phyloP scores from a whole-genome alignment of 257 asterid genomes.

The Petrea volubilis region DNA sequence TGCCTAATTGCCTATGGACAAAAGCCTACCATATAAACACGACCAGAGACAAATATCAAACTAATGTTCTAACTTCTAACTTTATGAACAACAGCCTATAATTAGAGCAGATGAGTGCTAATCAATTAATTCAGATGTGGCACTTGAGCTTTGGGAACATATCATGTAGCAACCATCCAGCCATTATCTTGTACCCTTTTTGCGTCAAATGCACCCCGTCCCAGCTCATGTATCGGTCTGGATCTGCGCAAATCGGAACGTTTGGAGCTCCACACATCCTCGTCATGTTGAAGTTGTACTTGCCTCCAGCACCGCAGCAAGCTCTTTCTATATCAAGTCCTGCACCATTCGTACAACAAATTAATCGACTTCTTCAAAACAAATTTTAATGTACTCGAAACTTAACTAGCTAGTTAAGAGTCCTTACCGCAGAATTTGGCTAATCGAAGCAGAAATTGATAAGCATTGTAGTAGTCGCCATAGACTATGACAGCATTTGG shows the following conservation, averaged over 20 bases:
- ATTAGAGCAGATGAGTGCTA: too few relatives aligned
- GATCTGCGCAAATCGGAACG: not conserved
- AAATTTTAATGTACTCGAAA: too few relatives aligned
- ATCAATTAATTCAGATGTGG: not conserved
- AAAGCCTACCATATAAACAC: too few relatives aligned
- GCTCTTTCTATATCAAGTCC: conserved; percentile 7
- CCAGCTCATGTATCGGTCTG: conserved; percentile 14
- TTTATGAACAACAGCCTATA: too few relatives aligned
- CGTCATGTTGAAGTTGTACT: conserved; percentile 15
- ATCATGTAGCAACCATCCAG: not conserved
- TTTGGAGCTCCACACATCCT: not conserved
- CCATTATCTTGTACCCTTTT: not conserved
- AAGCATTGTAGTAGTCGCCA: conserved; percentile 28
- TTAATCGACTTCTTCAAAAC: too few relatives aligned
- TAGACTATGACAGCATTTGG: conserved; percentile 19
- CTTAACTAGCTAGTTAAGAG: too few relatives aligned
- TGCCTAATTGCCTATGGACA: too few relatives aligned
- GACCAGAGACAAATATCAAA: too few relatives aligned
- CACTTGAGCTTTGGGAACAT: not conserved
- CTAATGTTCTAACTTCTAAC: too few relatives aligned
- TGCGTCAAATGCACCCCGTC: conserved; percentile 32
- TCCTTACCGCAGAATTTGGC: not conserved
- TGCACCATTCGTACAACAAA: not conserved
- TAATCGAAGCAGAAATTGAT: not conserved
- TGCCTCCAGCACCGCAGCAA: conserved; percentile 27